These are phyloP conservation scores for Trichopus zeylanicus DNA, from an alignment of 116 monocot genomes.

Conservation along the genomic window DNA sequence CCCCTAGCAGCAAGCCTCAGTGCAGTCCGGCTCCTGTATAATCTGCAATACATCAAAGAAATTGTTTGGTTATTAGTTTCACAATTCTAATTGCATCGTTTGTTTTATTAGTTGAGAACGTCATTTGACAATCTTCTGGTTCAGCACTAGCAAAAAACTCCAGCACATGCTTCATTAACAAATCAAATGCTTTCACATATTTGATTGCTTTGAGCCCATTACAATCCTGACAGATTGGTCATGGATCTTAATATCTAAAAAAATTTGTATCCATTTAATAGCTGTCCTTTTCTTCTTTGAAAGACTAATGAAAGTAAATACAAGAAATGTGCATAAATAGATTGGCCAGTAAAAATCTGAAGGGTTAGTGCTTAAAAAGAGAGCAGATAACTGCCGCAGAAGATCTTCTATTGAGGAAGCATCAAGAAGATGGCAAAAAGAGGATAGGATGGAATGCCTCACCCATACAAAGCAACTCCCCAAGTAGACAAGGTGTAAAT, in stretches of 20 bases:
- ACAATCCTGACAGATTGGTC: background rate
- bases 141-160: too few relatives aligned
- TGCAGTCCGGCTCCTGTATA: constrained; percentile 33
- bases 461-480: constrained; percentile 69
- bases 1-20: constrained; percentile 48
- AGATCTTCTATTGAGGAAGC: background rate
- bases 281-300: background rate
- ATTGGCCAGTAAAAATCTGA: background rate
- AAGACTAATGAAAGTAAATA: background rate
- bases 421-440: background rate
- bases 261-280: background rate
- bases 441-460: constrained; percentile 13
- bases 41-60: constrained; percentile 15
- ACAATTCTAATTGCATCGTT: background rate
- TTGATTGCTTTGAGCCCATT: background rate
- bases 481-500: constrained; percentile 60
- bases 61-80: background rate
- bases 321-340: background rate
- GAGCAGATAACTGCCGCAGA: background rate
- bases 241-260: background rate
- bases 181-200: background rate
- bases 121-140: too few relatives aligned
- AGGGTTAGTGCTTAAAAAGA: background rate
- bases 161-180: too few relatives aligned
- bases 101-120: background rate